A percentile compares a stretch with the other conserved stretches of the same genome.
Evolutionary conservation across 108 stramenopile species (phyloP).

Genomic region (Fragilaria radians): DNA sequence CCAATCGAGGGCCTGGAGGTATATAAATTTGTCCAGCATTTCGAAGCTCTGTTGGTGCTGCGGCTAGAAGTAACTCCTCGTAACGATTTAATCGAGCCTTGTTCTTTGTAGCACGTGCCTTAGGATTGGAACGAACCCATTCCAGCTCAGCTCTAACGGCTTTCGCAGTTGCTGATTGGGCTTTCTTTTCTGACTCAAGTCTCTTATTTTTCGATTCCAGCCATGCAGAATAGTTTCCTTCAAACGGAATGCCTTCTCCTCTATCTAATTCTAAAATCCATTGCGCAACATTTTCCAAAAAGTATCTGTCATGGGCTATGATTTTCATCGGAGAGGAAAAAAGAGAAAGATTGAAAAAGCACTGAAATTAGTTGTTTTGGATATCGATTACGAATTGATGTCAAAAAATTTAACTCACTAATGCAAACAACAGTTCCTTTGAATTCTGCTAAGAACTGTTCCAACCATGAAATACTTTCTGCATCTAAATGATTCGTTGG

Average conservation of each 20-base stretch:
- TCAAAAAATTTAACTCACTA: too few relatives aligned
- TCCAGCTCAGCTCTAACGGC: constrained; percentile 81
- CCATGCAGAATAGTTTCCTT: constrained; percentile 95
- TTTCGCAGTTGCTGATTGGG: constrained; percentile 67
- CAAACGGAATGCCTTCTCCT: constrained; percentile 87
- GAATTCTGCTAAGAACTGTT: constrained; percentile 85
- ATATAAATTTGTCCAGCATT: constrained; percentile 90
- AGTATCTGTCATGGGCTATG: constrained; percentile 84
- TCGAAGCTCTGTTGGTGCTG: constrained; percentile 66
- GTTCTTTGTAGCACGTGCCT: constrained; percentile 84
- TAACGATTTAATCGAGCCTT: constrained; percentile 89
- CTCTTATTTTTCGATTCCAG: constrained; percentile 86
- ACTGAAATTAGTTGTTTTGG: too few relatives aligned
- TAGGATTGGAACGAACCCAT: constrained; percentile 88
- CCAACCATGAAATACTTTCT: constrained; percentile 77
- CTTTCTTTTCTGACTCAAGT: constrained; percentile 79
- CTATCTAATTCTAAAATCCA: constrained; percentile 97
- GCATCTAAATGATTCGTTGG: constrained; percentile 62
- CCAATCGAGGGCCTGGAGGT: constrained; percentile 89
- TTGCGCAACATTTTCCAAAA: constrained; percentile 90
- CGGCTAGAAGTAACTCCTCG: constrained; percentile 80
- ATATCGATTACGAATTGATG: too few relatives aligned
- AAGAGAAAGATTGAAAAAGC: too few relatives aligned
- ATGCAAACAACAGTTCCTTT: constrained; percentile 95
- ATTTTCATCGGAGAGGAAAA: too few relatives aligned